Evolutionary conservation across 129 eudicot genomes (phyloP).

Genomic region (sunflower (Helianthus annuus)): HanXRQr2.0-SUNRISE NC_035447.2:64115229-64115728

Average conservation of each 20-base stretch:
- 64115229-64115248: neutral
- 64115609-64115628: too few species aligned
- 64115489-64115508: neutral
- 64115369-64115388: neutral
- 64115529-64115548: too few species aligned
- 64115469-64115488: neutral
- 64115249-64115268: neutral
- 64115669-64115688: too few species aligned
- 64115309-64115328: neutral
- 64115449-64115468: neutral
- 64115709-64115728: too few species aligned
- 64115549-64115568: too few species aligned
- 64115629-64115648: too few species aligned
- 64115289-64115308: neutral
- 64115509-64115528: neutral
- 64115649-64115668: too few species aligned
- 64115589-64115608: too few species aligned
- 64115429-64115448: neutral
- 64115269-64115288: neutral
- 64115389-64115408: neutral
- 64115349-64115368: neutral
- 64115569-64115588: too few species aligned
- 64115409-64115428: neutral
- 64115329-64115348: too few species aligned
- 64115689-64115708: too few species aligned